Base-by-base conservation (phyloP, 805 yeast genomes). In the Clavispora santaluciae region DNA sequence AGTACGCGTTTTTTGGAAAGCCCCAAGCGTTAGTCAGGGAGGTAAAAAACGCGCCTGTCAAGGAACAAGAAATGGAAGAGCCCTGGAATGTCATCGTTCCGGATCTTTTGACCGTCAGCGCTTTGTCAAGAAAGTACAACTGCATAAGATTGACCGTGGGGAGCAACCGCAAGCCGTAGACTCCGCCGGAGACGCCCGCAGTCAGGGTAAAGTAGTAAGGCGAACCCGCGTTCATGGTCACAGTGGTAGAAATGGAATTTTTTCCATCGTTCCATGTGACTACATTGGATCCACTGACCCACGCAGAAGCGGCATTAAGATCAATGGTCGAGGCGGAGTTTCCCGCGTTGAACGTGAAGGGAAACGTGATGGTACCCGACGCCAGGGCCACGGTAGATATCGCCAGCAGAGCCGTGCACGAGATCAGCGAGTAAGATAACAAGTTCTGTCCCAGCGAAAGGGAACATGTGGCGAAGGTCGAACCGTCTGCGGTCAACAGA, bases 381-480 rank as follows among this genome's bases (percentile, higher is more conserved):
- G 47, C 59, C 9, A 22, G 22, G 11, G 51, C 47, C 10, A 36
- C n/a, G 1, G 49, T 5, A 1, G 30, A 35, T 6, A 60, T 50
- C n/a, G 17, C 22, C 28, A 36, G 29, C 3, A 53, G 15, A 11
- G 50, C 53, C 6, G 49, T 47, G 51, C 65, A 60, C 8, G 39
- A 26, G 13, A 60, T 34, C 22, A 37, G 21, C 2, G 59, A 52
- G 36, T 38, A 47, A 18, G 50, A 38, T 20, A 44, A 45, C 29
- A 47, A 15, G 12, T 47, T 15, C 17, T 49, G 49, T 24, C 60
- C 60, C 24, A 43, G 37, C 16, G 28, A 41, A 8, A 52, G 41
- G 4, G 18, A 17, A 50, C 65, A 61, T 12, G 54, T 54, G 6
- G 64, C 65, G 38, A 48, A 55, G 1, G 46, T 41, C 8, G 35